These are phyloP conservation scores for Aureobasidium sp. DNA, from an alignment of 2,329 filamentous ascomycete genomes.

Conservation along the genomic window DNA sequence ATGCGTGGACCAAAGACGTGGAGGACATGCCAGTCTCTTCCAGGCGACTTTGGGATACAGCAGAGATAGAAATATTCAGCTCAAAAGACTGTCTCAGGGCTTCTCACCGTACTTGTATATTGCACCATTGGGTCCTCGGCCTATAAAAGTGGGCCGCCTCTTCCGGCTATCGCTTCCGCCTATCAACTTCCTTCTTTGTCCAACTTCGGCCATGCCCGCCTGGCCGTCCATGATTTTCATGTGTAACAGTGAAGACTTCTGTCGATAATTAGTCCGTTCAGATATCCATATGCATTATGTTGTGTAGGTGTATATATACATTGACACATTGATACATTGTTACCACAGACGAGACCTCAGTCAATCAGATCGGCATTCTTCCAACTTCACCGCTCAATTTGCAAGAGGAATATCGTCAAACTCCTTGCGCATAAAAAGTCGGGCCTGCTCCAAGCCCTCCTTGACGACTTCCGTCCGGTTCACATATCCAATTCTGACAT, in stretches of 20 bases:
- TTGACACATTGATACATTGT: background rate
- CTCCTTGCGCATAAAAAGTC: constrained; percentile 47
- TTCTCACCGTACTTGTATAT: background rate
- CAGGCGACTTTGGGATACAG: background rate
- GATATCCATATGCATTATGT: background rate
- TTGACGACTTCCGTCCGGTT: constrained; percentile 61
- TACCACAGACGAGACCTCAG: background rate
- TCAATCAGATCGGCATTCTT: background rate
- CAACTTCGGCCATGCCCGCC: background rate
- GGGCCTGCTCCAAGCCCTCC: constrained; percentile 51
- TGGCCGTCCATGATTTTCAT: background rate
- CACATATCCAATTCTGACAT: constrained; percentile 69
- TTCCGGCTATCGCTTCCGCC: background rate
- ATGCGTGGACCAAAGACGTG: background rate
- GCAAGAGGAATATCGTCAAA: constrained; percentile 42
- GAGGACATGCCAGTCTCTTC: background rate
- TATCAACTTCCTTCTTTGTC: constrained; percentile 4
- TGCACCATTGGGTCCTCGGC: background rate
- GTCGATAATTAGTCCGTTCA: too few relatives aligned
- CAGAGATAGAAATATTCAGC: background rate
- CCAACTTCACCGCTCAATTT: background rate
- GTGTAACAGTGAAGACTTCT: background rate
- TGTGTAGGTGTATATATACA: background rate
- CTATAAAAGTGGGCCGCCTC: background rate
- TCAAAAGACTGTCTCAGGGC: background rate